Evolutionary conservation across 805 yeast species (phyloP).

Genomic region (Kodamaea kakaduensis): DNA sequence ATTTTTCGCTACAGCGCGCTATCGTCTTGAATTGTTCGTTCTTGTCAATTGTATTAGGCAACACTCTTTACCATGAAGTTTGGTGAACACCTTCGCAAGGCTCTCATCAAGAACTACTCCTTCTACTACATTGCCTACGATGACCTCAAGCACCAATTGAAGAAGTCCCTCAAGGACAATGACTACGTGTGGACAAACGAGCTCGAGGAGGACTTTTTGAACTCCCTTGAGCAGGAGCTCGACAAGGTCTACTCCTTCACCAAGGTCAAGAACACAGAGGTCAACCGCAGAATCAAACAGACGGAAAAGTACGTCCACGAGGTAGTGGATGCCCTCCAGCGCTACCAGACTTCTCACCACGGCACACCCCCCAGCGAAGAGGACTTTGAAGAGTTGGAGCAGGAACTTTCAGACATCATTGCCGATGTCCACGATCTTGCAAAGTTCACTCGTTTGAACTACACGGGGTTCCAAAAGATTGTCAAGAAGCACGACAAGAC

Average conservation of each 20-base stretch:
- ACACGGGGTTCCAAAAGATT: constrained; percentile 96
- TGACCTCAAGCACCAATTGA: constrained; percentile 78
- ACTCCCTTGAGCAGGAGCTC: constrained; percentile 71
- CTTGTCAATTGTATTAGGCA: not conserved
- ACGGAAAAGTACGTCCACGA: constrained; percentile 68
- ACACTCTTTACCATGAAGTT: constrained; percentile 64
- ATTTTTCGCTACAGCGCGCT: too few species aligned
- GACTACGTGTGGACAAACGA: constrained; percentile 66
- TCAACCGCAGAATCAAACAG: constrained; percentile 78
- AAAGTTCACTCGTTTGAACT: constrained; percentile 86
- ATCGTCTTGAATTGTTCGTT: too few species aligned
- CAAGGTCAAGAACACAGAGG: constrained; percentile 81
- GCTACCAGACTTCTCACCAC: constrained; percentile 25
- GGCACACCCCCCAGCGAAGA: constrained; percentile 34
- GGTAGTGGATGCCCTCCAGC: constrained; percentile 49
- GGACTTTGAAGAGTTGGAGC: constrained; percentile 42
- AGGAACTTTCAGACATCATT: constrained; percentile 63
- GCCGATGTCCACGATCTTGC: constrained; percentile 98
- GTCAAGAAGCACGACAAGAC: constrained; percentile 94
- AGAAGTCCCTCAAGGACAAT: constrained; percentile 59
- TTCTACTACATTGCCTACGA: constrained; percentile 91
- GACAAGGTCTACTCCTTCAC: constrained; percentile 93
- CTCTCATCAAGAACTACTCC: constrained; percentile 84
- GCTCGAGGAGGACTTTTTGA: constrained; percentile 78
- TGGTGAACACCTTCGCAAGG: constrained; percentile 87